Percentiles rank a stretch among this genome's conserved stretches.
These are phyloP conservation scores for Emericellopsis cladophorae DNA, from an alignment of 2,329 filamentous ascomycete species.

Conservation along the genomic window DNA sequence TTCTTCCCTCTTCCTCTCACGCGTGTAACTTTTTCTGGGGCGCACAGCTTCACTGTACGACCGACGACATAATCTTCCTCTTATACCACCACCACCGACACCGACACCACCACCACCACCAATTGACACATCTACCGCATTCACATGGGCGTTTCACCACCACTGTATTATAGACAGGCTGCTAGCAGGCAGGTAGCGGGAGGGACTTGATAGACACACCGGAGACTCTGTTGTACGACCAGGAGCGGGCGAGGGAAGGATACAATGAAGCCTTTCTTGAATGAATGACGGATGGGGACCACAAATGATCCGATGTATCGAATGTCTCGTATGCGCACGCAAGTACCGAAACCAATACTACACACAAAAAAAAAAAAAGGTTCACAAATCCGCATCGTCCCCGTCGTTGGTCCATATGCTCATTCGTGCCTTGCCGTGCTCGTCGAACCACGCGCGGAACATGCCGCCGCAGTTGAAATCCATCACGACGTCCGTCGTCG, in stretches of 20 bases:
- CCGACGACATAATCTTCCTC: not conserved
- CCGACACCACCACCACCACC: too few species aligned
- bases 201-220: not conserved
- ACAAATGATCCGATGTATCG: too few species aligned
- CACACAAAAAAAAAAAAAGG: too few species aligned
- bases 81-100: not conserved
- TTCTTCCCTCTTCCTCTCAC: not conserved
- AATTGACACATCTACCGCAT: too few species aligned
- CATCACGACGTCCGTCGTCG: constrained; percentile 45
- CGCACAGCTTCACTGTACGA: not conserved
- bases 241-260: too few species aligned
- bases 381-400: constrained; percentile 5
- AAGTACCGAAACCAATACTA: too few species aligned
- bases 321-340: too few species aligned
- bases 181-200: not conserved
- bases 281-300: not conserved
- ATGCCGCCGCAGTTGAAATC: constrained; percentile 83
- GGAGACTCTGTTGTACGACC: too few species aligned
- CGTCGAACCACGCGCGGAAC: constrained; percentile 68
- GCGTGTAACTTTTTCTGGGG: not conserved
- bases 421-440: constrained; percentile 42
- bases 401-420: constrained; percentile 23
- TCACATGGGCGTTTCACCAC: not conserved
- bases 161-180: not conserved
- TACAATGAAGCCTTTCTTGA: too few species aligned